A percentile compares a stretch with the other conserved stretches of the same genome.
phyloP scores from a whole-genome alignment of 352 stramenopile species.

The Globisporangium iwayamae region DNA sequence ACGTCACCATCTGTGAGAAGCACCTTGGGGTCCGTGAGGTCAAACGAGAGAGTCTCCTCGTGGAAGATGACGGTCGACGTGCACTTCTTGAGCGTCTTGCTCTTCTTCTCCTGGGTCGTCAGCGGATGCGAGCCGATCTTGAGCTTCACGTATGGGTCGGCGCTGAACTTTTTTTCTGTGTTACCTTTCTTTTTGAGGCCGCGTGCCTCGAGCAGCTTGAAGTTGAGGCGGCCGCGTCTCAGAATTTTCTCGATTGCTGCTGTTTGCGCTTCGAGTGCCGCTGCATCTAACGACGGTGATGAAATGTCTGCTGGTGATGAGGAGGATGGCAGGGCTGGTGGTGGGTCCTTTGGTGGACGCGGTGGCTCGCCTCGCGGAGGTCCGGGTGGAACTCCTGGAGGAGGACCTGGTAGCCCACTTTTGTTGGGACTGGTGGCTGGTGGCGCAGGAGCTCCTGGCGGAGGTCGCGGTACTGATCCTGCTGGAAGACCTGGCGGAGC shows the following conservation, averaged over 20 bases:
- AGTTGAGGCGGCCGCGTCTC: constrained; percentile 57
- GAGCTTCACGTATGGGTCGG: constrained; percentile 83
- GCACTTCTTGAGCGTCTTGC: constrained; percentile 81
- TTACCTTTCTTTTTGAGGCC: constrained; percentile 55
- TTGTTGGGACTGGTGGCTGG: constrained; percentile 10
- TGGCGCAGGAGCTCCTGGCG: constrained; percentile 16
- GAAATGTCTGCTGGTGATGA: neutral
- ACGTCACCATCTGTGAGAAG: constrained; percentile 74
- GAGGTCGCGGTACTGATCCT: constrained; percentile 20
- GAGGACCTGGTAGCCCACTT: constrained; percentile 24
- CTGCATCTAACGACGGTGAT: too few species aligned
- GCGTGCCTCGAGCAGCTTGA: constrained; percentile 68
- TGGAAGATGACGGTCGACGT: constrained; percentile 79
- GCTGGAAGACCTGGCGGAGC: constrained; percentile 20
- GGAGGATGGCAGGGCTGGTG: constrained; percentile 19
- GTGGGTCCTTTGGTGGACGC: constrained; percentile 44
- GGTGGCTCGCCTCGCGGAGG: constrained; percentile 47
- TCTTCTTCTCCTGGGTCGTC: constrained; percentile 67
- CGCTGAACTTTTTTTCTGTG: constrained; percentile 66
- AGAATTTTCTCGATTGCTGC: constrained; percentile 49
- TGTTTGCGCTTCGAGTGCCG: neutral
- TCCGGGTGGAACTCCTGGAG: constrained; percentile 40
- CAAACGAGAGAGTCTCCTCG: constrained; percentile 77
- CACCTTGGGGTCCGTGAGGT: constrained; percentile 72
- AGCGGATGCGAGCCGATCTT: constrained; percentile 72